phyloP scores from a whole-genome alignment of 805 yeast genomes.

The Metschnikowia kofuensis region DNA sequence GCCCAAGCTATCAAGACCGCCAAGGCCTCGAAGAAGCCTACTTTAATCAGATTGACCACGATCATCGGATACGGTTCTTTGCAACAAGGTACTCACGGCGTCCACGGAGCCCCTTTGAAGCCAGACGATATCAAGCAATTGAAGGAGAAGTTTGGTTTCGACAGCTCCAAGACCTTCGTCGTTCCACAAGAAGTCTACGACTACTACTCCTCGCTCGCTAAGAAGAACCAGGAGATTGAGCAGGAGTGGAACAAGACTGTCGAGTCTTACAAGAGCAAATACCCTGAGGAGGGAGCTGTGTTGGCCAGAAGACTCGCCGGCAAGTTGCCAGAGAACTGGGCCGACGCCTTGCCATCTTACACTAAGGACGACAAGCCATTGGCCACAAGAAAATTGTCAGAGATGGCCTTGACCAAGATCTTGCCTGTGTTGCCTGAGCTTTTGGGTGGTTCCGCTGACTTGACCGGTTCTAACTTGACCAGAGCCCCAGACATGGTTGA shows the following conservation, averaged over 20 bases:
- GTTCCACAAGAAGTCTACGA: conserved; percentile 84
- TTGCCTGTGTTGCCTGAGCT: conserved; percentile 75
- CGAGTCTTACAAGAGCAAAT: conserved; percentile 59
- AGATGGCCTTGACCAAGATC: conserved; percentile 65
- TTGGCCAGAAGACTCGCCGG: conserved; percentile 72
- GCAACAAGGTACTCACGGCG: conserved; percentile 80
- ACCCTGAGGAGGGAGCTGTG: conserved; percentile 78
- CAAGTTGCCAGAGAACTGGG: conserved; percentile 84
- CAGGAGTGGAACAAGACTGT: conserved; percentile 71
- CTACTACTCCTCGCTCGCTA: conserved; percentile 55
- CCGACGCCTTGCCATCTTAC: conserved; percentile 71
- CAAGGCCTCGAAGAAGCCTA: conserved; percentile 81
- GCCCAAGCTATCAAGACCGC: conserved; percentile 76
- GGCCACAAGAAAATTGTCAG: conserved; percentile 94
- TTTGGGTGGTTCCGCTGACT: conserved; percentile 97
- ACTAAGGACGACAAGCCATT: conserved; percentile 74
- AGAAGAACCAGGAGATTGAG: conserved; percentile 66
- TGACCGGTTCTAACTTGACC: conserved; percentile 95
- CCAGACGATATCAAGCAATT: conserved; percentile 87
- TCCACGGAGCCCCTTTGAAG: conserved; percentile 96
- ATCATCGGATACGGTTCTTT: conserved; percentile 93
- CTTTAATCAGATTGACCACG: conserved; percentile 83
- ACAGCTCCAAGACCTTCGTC: conserved; percentile 75
- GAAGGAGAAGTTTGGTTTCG: conserved; percentile 80
- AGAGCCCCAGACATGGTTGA: conserved; percentile 80